Evolutionary conservation across 2,329 filamentous ascomycete genomes (phyloP).

Genomic region (Xylaria sp.): DNA sequence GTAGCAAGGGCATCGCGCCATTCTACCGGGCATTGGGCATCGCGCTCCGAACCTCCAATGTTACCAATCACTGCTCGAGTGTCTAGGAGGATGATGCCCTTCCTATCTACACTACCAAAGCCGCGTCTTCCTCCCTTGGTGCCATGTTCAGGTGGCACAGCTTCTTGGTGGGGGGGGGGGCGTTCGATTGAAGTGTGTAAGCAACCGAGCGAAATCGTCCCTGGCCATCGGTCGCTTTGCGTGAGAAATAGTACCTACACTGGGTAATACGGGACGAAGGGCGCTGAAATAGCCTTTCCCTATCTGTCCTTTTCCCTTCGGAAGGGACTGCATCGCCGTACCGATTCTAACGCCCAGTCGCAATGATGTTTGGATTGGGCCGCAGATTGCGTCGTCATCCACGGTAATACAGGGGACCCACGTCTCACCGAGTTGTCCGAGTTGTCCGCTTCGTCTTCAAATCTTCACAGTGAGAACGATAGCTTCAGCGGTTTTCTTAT

Average conservation of each 20-base stretch:
- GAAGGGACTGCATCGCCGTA: not conserved
- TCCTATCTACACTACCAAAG: constrained; percentile 12
- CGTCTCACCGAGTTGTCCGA: constrained; percentile 9
- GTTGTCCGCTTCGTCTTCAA: constrained; percentile 5
- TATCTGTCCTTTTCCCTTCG: constrained; percentile 1
- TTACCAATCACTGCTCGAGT: constrained; percentile 8
- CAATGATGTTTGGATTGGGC: not conserved
- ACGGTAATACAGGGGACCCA: not conserved
- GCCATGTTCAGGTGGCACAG: not conserved
- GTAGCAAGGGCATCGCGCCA: constrained; percentile 25
- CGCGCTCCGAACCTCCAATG: constrained; percentile 8
- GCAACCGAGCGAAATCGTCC: not conserved
- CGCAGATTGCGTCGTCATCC: constrained; percentile 1
- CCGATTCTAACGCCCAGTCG: not conserved
- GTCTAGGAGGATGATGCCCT: not conserved
- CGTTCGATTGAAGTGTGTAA: not conserved
- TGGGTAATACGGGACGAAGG: not conserved
- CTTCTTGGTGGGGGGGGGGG: not conserved
- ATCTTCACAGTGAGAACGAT: not conserved
- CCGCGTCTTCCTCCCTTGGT: not conserved
- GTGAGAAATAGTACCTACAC: not conserved
- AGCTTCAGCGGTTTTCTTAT: not conserved
- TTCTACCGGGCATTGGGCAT: constrained; percentile 4
- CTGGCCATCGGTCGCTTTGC: not conserved
- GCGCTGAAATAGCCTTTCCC: not conserved